Conservation (phyloP, 202 grass and related monocot genomes). For the Carex arenaria region DNA sequence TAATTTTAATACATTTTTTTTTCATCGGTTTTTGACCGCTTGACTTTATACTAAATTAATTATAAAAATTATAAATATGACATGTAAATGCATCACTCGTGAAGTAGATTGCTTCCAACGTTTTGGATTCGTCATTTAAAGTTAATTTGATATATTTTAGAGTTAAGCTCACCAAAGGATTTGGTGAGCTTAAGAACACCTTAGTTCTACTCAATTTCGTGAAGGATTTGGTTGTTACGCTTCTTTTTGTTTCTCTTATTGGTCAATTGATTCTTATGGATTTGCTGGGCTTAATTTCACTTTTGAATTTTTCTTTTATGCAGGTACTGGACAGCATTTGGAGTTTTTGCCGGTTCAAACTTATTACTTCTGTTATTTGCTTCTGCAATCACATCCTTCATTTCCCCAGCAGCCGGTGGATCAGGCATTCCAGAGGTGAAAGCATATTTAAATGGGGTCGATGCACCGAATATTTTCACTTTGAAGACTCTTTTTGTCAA, state of each 20-base stretch:
- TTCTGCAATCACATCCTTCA: conserved; percentile 59
- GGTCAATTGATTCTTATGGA: not conserved
- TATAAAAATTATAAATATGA: too few relatives aligned
- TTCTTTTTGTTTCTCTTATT: not conserved
- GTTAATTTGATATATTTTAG: too few relatives aligned
- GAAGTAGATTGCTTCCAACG: too few relatives aligned
- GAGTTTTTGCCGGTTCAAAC: conserved; percentile 58
- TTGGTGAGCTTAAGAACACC: too few relatives aligned
- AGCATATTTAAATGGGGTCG: conserved; percentile 94
- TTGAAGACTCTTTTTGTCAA: conserved; percentile 79
- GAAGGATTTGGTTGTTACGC: not conserved
- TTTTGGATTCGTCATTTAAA: too few relatives aligned
- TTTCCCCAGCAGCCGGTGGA: conserved; percentile 69
- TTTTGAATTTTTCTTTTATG: not conserved
- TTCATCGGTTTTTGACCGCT: too few relatives aligned
- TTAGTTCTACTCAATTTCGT: not conserved
- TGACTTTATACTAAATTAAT: too few relatives aligned
- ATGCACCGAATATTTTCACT: conserved; percentile 92
- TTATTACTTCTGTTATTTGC: conserved; percentile 61
- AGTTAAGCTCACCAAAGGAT: too few relatives aligned
- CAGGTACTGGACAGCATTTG: conserved; percentile 78
- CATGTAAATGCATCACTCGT: too few relatives aligned
- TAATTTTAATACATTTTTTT: too few relatives aligned
- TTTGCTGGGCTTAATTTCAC: not conserved
- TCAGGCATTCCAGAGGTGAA: conserved; percentile 95